These are phyloP conservation scores for Xylariales sp. DNA, from an alignment of 2,329 filamentous ascomycete species.

Conservation along the genomic window DNA sequence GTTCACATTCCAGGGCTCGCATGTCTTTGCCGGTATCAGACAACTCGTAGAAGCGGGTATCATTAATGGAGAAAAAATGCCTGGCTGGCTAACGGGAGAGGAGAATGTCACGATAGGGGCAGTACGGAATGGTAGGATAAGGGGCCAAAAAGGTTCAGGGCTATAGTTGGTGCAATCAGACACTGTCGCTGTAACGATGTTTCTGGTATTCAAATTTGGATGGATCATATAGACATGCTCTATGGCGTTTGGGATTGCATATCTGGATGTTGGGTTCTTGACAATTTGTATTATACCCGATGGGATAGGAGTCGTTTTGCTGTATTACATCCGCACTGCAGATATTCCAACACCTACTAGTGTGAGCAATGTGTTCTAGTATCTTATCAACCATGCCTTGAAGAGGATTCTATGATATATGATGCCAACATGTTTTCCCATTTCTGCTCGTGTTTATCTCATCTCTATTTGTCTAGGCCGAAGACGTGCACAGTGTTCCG, in stretches of 20 bases:
- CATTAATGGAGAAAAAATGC: constrained; percentile 74
- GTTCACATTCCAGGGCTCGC: constrained; percentile 67
- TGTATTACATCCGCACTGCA: neutral
- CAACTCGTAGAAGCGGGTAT: constrained; percentile 73
- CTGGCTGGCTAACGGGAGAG: constrained; percentile 88
- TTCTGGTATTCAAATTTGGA: too few relatives aligned
- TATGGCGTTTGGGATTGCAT: constrained; percentile 3
- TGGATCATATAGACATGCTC: too few relatives aligned
- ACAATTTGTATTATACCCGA: too few relatives aligned
- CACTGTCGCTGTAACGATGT: too few relatives aligned
- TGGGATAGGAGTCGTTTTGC: neutral
- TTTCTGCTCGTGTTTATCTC: neutral
- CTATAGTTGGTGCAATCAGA: too few relatives aligned
- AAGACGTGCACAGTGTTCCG: constrained; percentile 78
- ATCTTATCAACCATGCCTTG: too few relatives aligned
- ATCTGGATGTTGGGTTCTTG: too few relatives aligned
- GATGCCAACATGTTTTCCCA: neutral
- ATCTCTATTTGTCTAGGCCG: constrained; percentile 52
- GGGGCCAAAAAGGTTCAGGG: constrained; percentile 52
- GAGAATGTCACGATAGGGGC: constrained; percentile 72
- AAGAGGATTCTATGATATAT: neutral
- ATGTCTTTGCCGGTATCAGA: constrained; percentile 77
- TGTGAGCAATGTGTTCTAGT: neutral
- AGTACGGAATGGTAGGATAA: constrained; percentile 63
- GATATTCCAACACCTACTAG: neutral